Base-by-base conservation (phyloP, 140 eudicot genomes). In the Oenanthe javanica region DNA sequence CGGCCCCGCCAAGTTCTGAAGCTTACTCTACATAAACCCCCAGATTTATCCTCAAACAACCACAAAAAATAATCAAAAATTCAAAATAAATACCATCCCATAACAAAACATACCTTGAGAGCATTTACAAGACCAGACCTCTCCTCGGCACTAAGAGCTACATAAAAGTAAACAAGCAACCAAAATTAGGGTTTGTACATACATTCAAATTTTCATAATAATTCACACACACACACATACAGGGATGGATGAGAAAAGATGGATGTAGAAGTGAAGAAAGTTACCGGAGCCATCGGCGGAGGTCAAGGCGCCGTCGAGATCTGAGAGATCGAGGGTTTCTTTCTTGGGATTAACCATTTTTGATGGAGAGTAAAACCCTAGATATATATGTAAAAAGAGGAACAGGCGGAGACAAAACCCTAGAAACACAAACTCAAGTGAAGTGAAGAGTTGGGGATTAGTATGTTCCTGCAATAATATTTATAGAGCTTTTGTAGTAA, bases 81-180 rank as follows among this genome's bases (percentile, higher is more conserved):
- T 36, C 59, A 38, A 63, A 54, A 54, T 16, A 51, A 54, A 54
- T 5, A 54, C 61, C 61, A 16, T 23, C 2, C 0, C 13, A 23
- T 4, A 9, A 73, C 18, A 76, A 15, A 2, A 3, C 31, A 31
- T 89, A 59, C 97, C 96, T 91, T 93, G 14, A 93, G 88, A 64
- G 93, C 94, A 82, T 93, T 89, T 6, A 93, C 96, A 81, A 93
- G 91, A 9, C 89, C 94, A 81, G 96, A 94, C 69, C 94, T 88
- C 81, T 90, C 94, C 87, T 91, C 97, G 13, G 86, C 87, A 67
- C 92, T 93, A 72, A 90, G 89, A 85, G 91, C 96, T 92, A 57
- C 79, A 59, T 19, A 27, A 19, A 57, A 77, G 18, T 1, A 63
- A 52, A 1, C 9, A 47, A 18, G 19, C 51, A 14, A 9, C 42